These are phyloP conservation scores for Epichloe sibirici DNA, from an alignment of 2,329 filamentous ascomycete genomes.

Conservation along the genomic window DNA sequence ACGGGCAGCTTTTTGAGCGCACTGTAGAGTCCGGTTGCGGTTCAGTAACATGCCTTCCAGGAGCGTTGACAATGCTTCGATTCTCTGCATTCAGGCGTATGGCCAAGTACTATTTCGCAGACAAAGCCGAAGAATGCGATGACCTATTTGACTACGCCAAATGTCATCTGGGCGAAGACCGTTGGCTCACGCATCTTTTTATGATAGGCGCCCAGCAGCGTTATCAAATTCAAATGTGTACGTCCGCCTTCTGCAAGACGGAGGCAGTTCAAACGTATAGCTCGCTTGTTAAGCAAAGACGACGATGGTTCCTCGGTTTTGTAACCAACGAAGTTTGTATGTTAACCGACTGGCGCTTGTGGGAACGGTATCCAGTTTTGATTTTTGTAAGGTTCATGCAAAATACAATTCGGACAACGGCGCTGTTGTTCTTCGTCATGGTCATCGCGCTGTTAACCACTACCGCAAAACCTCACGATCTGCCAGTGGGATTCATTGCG, in stretches of 20 bases:
- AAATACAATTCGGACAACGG: conserved; percentile 90
- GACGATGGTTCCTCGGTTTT: conserved; percentile 93
- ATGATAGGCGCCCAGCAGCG: conserved; percentile 93
- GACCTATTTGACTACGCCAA: conserved; percentile 96
- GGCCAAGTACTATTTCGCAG: conserved; percentile 97
- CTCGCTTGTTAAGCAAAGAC: conserved; percentile 83
- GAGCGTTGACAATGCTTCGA: conserved; percentile 87
- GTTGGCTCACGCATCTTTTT: conserved; percentile 95
- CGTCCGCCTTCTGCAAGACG: conserved; percentile 95
- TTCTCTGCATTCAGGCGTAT: conserved; percentile 94
- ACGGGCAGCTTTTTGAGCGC: conserved; percentile 90
- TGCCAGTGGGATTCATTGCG: conserved; percentile 87
- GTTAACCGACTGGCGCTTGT: conserved; percentile 87
- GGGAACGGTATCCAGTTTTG: conserved; percentile 81
- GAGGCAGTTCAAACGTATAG: conserved; percentile 84
- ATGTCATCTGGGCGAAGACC: conserved; percentile 86
- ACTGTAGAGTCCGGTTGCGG: conserved; percentile 92
- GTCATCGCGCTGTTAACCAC: conserved; percentile 76
- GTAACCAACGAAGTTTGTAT: conserved; percentile 98
- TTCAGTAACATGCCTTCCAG: conserved; percentile 86
- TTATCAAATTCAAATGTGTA: conserved; percentile 97
- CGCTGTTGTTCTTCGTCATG: conserved; percentile 89
- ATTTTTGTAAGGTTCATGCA: conserved; percentile 85
- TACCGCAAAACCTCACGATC: conserved; percentile 60
- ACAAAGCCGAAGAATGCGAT: conserved; percentile 89